phyloP scores from a whole-genome alignment of 1,284 basidiomycete genomes.

The Sporisorium graminicola region DNA sequence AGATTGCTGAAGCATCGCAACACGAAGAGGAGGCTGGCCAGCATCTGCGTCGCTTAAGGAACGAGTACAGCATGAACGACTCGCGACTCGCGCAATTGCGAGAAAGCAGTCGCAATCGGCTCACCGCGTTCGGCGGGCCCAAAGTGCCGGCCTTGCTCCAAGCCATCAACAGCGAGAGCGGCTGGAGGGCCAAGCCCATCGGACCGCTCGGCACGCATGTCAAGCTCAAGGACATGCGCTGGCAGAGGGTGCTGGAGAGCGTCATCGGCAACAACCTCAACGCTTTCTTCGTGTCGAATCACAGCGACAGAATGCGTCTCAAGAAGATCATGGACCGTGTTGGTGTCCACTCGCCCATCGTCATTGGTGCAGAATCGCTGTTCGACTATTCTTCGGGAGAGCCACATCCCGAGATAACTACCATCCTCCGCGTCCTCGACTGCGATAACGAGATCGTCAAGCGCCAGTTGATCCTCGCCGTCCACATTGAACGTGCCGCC shows the following conservation, averaged over 20 bases:
- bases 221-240: slow-evolving; percentile 80
- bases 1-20: slow-evolving; percentile 24
- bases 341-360: slow-evolving; percentile 45
- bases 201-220: slow-evolving; percentile 88
- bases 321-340: slow-evolving; percentile 35
- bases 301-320: slow-evolving; percentile 77
- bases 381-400: slow-evolving; percentile 72
- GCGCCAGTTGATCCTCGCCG: slow-evolving; percentile 83
- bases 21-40: slow-evolving; percentile 22
- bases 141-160: slow-evolving; percentile 56
- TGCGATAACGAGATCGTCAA: slow-evolving; percentile 81
- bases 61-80: slow-evolving; percentile 18
- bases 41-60: slow-evolving; percentile 22
- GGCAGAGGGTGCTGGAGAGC: slow-evolving; percentile 78
- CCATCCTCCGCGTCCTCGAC: slow-evolving; percentile 87
- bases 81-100: slow-evolving; percentile 22
- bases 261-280: slow-evolving; percentile 78
- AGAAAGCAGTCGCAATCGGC: slow-evolving; percentile 40
- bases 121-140: slow-evolving; percentile 61
- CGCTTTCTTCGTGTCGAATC: slow-evolving; percentile 83
- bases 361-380: slow-evolving; percentile 72
- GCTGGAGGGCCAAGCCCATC: slow-evolving; percentile 58
- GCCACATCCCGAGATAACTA: slow-evolving; percentile 76
- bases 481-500: slow-evolving; percentile 79
- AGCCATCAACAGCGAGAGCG: slow-evolving; percentile 74